A percentile compares a stretch with the other conserved stretches of the same genome.
Conservation (phyloP, 352 stramenopile genomes). For the Globisporangium solare region DNA sequence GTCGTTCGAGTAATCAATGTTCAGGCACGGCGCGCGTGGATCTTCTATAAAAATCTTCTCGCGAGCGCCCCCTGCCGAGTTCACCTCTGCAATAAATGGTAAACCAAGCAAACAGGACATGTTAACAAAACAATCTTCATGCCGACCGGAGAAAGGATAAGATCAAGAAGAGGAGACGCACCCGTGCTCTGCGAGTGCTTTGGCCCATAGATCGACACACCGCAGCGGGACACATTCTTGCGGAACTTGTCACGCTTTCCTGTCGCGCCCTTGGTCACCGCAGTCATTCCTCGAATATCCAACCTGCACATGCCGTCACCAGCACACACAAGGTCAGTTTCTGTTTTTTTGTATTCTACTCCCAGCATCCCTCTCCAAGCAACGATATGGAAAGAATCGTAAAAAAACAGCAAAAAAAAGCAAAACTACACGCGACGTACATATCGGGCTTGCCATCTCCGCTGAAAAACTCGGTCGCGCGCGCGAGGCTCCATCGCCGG, state of each 20-base stretch:
- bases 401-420: background rate
- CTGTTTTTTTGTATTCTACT: too few relatives aligned
- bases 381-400: too few relatives aligned
- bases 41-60: conserved; percentile 89
- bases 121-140: background rate
- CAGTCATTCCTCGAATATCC: conserved; percentile 85
- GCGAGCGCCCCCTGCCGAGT: conserved; percentile 23
- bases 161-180: conserved; percentile 5
- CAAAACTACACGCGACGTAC: conserved; percentile 23
- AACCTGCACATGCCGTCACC: conserved; percentile 31
- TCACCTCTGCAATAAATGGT: conserved; percentile 18
- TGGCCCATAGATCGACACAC: conserved; percentile 83
- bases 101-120: background rate
- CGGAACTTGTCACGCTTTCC: conserved; percentile 87
- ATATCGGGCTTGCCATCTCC: conserved; percentile 86
- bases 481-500: conserved; percentile 80
- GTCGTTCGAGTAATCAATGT: conserved; percentile 87
- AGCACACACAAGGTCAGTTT: background rate
- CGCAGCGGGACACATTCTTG: conserved; percentile 81
- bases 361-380: too few relatives aligned
- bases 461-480: conserved; percentile 85
- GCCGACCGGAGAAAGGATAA: background rate
- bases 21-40: conserved; percentile 72
- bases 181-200: conserved; percentile 65
- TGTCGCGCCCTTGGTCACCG: conserved; percentile 77